Evolutionary conservation across 106 monocot species (phyloP).

Genomic region (Phalaenopsis equestris): DNA sequence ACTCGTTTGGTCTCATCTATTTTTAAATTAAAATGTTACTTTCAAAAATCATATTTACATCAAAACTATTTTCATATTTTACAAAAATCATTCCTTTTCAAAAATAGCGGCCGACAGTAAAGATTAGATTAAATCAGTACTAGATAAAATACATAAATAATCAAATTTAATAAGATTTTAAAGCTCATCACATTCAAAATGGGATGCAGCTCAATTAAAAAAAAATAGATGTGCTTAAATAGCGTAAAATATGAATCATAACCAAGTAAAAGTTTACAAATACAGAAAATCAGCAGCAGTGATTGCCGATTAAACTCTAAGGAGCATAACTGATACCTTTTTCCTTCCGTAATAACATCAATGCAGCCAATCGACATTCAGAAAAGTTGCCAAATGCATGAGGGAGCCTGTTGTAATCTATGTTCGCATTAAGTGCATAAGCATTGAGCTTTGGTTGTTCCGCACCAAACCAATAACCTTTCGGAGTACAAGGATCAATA

Average conservation of each 20-base stretch:
- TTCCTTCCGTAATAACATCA: constrained; percentile 55
- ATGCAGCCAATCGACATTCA: constrained; percentile 71
- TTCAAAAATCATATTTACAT: too few species aligned
- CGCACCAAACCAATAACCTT: constrained; percentile 34
- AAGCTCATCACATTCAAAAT: too few species aligned
- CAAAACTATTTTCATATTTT: too few species aligned
- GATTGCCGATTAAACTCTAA: background rate
- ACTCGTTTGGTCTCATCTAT: too few species aligned
- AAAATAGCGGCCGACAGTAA: too few species aligned
- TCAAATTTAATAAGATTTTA: too few species aligned
- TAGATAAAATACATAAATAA: too few species aligned
- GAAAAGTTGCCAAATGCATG: constrained; percentile 69
- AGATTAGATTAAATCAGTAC: too few species aligned
- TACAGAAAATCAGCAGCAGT: background rate
- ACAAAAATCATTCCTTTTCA: too few species aligned
- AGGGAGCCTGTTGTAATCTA: constrained; percentile 8
- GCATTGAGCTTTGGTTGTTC: constrained; percentile 21
- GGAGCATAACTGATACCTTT: constrained; percentile 46
- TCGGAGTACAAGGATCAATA: constrained; percentile 84
- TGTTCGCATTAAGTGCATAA: constrained; percentile 13
- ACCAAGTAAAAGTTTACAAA: background rate
- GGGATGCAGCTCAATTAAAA: too few species aligned
- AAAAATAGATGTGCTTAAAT: too few species aligned
- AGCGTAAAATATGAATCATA: background rate
- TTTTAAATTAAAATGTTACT: too few species aligned